phyloP scores from a whole-genome alignment of 805 yeast species.

The Ogataea nakhonphanomensis region DNA sequence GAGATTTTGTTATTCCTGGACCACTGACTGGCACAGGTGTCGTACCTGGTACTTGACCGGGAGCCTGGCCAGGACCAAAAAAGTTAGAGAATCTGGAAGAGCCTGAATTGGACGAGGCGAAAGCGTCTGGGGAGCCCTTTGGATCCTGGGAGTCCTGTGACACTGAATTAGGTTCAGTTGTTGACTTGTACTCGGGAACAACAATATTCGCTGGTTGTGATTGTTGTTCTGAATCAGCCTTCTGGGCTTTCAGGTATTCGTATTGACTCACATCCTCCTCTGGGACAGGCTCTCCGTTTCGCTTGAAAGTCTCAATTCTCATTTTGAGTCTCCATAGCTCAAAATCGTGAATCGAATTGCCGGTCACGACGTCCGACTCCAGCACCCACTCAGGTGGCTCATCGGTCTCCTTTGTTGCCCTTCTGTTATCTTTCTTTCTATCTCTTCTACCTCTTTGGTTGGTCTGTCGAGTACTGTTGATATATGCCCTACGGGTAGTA shows the following conservation, averaged over 20 bases:
- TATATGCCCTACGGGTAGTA: conserved; percentile 37
- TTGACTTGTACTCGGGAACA: no score
- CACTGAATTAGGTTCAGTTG: no score
- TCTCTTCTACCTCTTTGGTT: conserved; percentile 16
- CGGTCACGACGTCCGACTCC: conserved; percentile 38
- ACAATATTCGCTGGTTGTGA: not conserved
- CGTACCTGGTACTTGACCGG: not conserved
- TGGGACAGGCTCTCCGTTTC: conserved; percentile 40
- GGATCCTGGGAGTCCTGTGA: not conserved
- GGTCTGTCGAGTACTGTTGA: conserved; percentile 8
- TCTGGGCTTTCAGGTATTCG: conserved; percentile 12
- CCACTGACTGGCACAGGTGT: no score
- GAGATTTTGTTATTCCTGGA: no score
- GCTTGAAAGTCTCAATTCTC: conserved; percentile 47
- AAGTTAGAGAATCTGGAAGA: conserved; percentile 28
- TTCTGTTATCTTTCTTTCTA: conserved; percentile 18
- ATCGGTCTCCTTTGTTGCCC: conserved; percentile 26
- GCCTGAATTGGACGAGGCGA: conserved; percentile 7
- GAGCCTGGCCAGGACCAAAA: conserved; percentile 14
- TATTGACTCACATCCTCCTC: conserved; percentile 26
- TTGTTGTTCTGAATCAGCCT: not conserved
- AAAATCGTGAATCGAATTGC: conserved; percentile 54
- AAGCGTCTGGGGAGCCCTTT: conserved; percentile 1
- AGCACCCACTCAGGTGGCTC: conserved; percentile 37
- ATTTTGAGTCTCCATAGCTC: conserved; percentile 56